Conservation (phyloP, 2,329 filamentous ascomycete species). For the Diaporthe sp. region DNA sequence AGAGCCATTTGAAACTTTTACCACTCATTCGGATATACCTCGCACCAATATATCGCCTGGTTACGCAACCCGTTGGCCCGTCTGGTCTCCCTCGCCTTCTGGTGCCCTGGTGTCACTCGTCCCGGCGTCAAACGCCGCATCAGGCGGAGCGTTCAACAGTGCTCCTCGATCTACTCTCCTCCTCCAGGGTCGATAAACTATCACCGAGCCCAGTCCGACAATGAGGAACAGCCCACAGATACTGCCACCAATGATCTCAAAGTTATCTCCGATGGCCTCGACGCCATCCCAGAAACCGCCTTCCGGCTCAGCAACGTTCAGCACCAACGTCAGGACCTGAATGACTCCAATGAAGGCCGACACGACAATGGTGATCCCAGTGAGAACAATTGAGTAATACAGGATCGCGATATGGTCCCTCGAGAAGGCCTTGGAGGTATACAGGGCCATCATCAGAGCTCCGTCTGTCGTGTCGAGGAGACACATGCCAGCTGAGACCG, state of each 20-base stretch:
- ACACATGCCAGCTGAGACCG: constrained; percentile 84
- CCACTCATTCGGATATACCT: not conserved
- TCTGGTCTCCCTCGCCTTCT: not conserved
- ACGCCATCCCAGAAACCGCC: constrained; percentile 95
- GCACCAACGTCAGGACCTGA: constrained; percentile 83
- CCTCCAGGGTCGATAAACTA: constrained; percentile 87
- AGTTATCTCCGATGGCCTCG: constrained; percentile 80
- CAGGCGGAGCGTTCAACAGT: not conserved
- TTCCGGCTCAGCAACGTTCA: constrained; percentile 80
- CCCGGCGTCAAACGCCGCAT: not conserved
- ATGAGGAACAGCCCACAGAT: constrained; percentile 90
- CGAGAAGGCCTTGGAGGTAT: constrained; percentile 84
- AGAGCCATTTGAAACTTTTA: not conserved
- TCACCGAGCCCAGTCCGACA: constrained; percentile 79
- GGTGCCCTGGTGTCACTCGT: not conserved
- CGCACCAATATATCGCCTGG: not conserved
- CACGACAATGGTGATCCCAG: constrained; percentile 84
- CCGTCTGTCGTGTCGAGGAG: constrained; percentile 93
- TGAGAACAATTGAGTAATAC: constrained; percentile 93
- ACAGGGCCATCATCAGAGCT: constrained; percentile 94
- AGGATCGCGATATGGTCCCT: constrained; percentile 89
- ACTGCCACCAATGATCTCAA: constrained; percentile 86
- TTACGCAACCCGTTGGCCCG: not conserved
- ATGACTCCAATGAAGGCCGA: constrained; percentile 88
- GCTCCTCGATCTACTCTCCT: constrained; percentile 55